Base-by-base conservation (phyloP, 345 rosid species). In the Eutrema heterophyllum region DNA sequence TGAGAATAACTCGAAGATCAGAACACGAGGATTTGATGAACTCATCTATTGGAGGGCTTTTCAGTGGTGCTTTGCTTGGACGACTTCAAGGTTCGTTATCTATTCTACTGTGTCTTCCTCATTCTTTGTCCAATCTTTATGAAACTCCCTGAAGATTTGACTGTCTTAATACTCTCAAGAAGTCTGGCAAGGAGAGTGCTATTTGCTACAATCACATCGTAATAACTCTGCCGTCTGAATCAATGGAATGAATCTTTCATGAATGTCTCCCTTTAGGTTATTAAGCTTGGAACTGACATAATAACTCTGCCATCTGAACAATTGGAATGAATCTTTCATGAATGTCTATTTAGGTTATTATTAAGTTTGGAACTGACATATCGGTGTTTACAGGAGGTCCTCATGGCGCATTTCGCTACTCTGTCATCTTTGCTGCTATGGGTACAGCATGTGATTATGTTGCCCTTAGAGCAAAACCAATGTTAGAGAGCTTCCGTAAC, bases 61-160 rank as follows among this genome's bases (percentile, higher is more conserved):
- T 89, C 26, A 80, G 84, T 54, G 97, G 98, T 71, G 92, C 96
- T 75, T 62, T 93, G 67, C 88, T 91, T 51, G 98, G 98, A 55
- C 81, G 92, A 50, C 88, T 90, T 77, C 97, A 89, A 82, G 96
- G 97, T 93, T 53, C 33, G 61, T 18, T 49, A 40, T 59, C 24
- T 67, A 32, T 7, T 71, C 61, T 7, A 46, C 32, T 44, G 3
- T 43, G 5, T 50, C 57, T 7, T 48, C 49, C 60, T 38, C 49
- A 3, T 41, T 62, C 30, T 50, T 41, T 63, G 40, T 62, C 11
- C 50, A 71, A 33, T 38, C 55, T 30, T 27, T 69, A 21, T 13
- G 32, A 15, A 68, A n/a, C 29, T 57, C 9, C 36, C 29, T 21
- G 43, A 53, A 49, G 41, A 30, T 76, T 55, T 30, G 11, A 38